phyloP scores from a whole-genome alignment of 2,329 filamentous ascomycete genomes.

The Byssoonygena ceratinophila region DNA sequence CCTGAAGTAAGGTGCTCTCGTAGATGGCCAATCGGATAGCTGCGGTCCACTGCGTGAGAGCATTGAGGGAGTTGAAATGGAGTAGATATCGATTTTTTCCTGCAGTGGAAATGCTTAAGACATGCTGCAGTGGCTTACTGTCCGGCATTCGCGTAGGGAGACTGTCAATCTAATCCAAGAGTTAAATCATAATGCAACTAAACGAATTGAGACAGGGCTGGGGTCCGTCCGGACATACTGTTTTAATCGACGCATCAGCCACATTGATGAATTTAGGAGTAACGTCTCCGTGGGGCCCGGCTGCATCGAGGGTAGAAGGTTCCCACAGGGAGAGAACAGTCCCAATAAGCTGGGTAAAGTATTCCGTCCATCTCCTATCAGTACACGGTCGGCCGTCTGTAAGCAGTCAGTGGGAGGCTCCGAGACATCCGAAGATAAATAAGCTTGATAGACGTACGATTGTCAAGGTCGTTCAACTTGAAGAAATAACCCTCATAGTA shows the following conservation, averaged over 20 bases:
- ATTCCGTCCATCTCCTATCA: conserved; percentile 89
- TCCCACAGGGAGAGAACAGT: conserved; percentile 95
- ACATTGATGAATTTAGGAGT: conserved; percentile 90
- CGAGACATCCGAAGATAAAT: conserved; percentile 3
- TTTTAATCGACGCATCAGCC: conserved; percentile 94
- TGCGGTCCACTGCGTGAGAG: conserved; percentile 89
- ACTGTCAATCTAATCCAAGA: conserved; percentile 59
- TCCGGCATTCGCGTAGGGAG: conserved; percentile 70
- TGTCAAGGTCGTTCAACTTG: conserved; percentile 90
- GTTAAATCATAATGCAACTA: conserved; percentile 16
- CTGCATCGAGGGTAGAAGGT: conserved; percentile 77
- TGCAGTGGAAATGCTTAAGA: conserved; percentile 89
- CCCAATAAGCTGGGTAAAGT: conserved; percentile 90
- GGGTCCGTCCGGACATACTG: conserved; percentile 49
- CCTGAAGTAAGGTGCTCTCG: conserved; percentile 84
- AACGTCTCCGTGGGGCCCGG: conserved; percentile 73
- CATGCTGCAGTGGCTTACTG: conserved; percentile 79
- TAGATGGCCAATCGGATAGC: conserved; percentile 89
- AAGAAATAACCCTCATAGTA: conserved; percentile 98
- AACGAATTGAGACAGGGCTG: not conserved
- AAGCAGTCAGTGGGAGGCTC: conserved; percentile 24
- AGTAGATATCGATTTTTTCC: conserved; percentile 90
- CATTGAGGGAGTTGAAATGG: conserved; percentile 91
- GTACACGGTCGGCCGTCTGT: conserved; percentile 74
- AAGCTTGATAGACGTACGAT: conserved; percentile 50